Conservation (phyloP, 2,329 filamentous ascomycete genomes). For the Clonostachys rosea region DNA sequence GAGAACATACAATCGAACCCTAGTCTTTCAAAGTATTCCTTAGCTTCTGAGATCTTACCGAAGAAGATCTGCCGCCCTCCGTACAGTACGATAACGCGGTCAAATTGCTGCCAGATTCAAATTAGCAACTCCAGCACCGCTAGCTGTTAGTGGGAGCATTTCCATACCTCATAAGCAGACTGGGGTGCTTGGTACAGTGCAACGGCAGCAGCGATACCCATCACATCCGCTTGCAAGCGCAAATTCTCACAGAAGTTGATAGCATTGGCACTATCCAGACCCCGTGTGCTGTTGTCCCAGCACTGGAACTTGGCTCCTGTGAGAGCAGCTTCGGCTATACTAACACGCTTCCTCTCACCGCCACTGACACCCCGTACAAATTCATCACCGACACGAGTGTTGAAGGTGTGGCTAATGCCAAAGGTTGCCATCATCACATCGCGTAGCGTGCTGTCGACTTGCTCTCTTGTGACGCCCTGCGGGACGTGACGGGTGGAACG, state of each 20-base stretch:
- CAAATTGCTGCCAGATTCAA: conserved; percentile 37
- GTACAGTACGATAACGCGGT: conserved; percentile 53
- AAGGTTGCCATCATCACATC: conserved; percentile 57
- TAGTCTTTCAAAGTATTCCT: conserved; percentile 60
- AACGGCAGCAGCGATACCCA: conserved; percentile 36
- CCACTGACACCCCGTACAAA: conserved; percentile 48
- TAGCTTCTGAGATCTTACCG: conserved; percentile 51
- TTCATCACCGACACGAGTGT: conserved; percentile 58
- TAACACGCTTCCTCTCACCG: conserved; percentile 61
- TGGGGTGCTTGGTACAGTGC: conserved; percentile 71
- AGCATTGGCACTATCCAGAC: conserved; percentile 57
- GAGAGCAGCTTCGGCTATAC: conserved; percentile 58
- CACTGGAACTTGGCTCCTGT: conserved; percentile 48
- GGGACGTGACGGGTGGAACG: conserved; percentile 50
- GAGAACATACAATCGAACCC: conserved; percentile 50
- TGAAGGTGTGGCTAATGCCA: conserved; percentile 57
- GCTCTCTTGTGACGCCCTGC: conserved; percentile 43
- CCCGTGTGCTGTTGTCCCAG: conserved; percentile 63
- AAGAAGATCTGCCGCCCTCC: conserved; percentile 60
- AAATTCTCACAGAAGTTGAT: conserved; percentile 57
- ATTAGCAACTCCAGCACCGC: conserved; percentile 19
- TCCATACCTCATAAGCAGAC: conserved; percentile 60
- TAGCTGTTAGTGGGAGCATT: background rate
- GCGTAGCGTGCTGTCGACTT: conserved; percentile 23
- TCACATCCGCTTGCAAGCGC: conserved; percentile 14